These are phyloP conservation scores for Leucogyrophana mollusca DNA, from an alignment of 768 basidiomycete species.

Conservation along the genomic window DNA sequence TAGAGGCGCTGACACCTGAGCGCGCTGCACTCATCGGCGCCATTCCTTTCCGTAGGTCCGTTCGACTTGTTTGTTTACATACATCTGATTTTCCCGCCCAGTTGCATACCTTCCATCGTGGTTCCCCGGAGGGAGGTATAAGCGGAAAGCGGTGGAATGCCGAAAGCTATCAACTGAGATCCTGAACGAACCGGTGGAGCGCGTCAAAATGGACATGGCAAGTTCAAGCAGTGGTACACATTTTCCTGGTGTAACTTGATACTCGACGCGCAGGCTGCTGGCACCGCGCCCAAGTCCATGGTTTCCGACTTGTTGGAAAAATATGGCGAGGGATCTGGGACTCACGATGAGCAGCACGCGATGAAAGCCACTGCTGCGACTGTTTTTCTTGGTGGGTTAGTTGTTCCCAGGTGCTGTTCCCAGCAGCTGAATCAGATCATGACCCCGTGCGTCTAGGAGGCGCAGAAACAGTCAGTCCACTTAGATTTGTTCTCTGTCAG, in stretches of 20 bases:
- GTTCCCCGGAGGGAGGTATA: constrained; percentile 32
- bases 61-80: not conserved
- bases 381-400: constrained; percentile 19
- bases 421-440: not conserved
- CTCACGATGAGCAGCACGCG: constrained; percentile 7
- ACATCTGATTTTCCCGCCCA: not conserved
- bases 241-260: not conserved
- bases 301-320: constrained; percentile 11
- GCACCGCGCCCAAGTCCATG: constrained; percentile 20
- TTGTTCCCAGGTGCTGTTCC: not conserved
- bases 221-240: not conserved
- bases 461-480: constrained; percentile 24
- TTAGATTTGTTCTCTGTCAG: not conserved
- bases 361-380: constrained; percentile 23
- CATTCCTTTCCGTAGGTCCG: constrained; percentile 25
- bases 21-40: constrained; percentile 17
- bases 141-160: constrained; percentile 14
- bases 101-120: constrained; percentile 29
- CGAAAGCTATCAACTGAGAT: constrained; percentile 21
- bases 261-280: constrained; percentile 11
- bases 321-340: not conserved
- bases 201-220: constrained; percentile 23
- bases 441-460: too few species aligned
- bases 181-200: constrained; percentile 17
- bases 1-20: constrained; percentile 16